These are phyloP conservation scores for Parietaria judaica DNA, from an alignment of 306 rosid genomes.

Conservation along the genomic window DNA sequence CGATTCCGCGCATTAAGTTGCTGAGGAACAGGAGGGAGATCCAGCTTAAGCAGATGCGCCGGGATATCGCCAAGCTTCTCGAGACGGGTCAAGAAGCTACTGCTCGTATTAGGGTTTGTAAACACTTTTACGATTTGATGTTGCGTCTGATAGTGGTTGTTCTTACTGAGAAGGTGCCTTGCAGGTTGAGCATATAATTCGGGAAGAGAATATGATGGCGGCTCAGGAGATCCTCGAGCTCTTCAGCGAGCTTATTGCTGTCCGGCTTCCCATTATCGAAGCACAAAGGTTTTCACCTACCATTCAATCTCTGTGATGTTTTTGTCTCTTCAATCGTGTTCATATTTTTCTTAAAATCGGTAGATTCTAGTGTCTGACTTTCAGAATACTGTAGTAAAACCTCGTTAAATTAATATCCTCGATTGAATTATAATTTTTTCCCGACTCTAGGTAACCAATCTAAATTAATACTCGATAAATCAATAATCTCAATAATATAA, in stretches of 20 bases:
- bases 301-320: background rate
- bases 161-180: conserved; percentile 8
- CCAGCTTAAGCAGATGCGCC: conserved; percentile 88
- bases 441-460: too few species aligned
- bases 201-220: conserved; percentile 98
- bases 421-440: too few species aligned
- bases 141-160: background rate
- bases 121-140: background rate
- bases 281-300: conserved; percentile 51
- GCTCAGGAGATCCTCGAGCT: conserved; percentile 93
- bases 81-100: conserved; percentile 99
- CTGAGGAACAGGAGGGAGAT: conserved; percentile 81
- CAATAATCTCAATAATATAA: too few species aligned
- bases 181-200: conserved; percentile 89
- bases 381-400: too few species aligned
- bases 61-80: conserved; percentile 92
- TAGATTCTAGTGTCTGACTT: too few species aligned
- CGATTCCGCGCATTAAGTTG: conserved; percentile 89
- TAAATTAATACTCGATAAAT: too few species aligned
- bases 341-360: too few species aligned
- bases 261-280: conserved; percentile 88
- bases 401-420: too few species aligned
- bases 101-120: conserved; percentile 81
- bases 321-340: too few species aligned
- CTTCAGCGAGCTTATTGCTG: conserved; percentile 68